These are phyloP conservation scores for Auriculariales sp. DNA, from an alignment of 768 basidiomycete species.

Conservation along the genomic window DNA sequence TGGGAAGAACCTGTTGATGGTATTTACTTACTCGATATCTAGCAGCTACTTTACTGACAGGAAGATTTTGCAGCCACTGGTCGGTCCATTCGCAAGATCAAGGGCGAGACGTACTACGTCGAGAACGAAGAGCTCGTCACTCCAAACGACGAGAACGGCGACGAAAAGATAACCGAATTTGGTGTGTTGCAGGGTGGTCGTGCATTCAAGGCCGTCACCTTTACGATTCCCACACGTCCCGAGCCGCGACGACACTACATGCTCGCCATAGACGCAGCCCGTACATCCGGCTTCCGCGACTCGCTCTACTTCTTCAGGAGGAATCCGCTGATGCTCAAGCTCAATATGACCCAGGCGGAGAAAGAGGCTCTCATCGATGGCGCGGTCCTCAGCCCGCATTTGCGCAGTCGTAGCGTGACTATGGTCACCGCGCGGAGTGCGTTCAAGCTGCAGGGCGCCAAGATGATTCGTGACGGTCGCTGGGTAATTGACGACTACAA, in stretches of 20 bases:
- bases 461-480: conserved; percentile 76
- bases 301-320: conserved; percentile 97
- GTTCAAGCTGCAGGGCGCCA: conserved; percentile 87
- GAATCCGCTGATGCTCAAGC: conserved; percentile 79
- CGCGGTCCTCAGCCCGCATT: conserved; percentile 77
- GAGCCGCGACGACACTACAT: conserved; percentile 79
- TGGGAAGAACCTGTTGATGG: conserved; percentile 20
- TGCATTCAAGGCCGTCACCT: conserved; percentile 78
- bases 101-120: conserved; percentile 60
- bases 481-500: conserved; percentile 96
- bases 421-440: conserved; percentile 85
- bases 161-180: conserved; percentile 78
- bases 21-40: conserved; percentile 9
- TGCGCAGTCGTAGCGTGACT: conserved; percentile 85
- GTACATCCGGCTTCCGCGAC: conserved; percentile 90
- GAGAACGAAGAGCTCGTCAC: conserved; percentile 84
- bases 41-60: conserved; percentile 7
- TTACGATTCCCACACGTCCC: conserved; percentile 60
- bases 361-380: conserved; percentile 84
- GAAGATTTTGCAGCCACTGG: no score
- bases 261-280: conserved; percentile 94
- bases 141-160: conserved; percentile 71
- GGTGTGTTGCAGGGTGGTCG: conserved; percentile 79
- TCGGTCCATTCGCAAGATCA: conserved; percentile 42
- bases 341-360: conserved; percentile 78